phyloP scores from a whole-genome alignment of 2,329 filamentous ascomycete genomes.

The Aspergillus glaucus region DNA sequence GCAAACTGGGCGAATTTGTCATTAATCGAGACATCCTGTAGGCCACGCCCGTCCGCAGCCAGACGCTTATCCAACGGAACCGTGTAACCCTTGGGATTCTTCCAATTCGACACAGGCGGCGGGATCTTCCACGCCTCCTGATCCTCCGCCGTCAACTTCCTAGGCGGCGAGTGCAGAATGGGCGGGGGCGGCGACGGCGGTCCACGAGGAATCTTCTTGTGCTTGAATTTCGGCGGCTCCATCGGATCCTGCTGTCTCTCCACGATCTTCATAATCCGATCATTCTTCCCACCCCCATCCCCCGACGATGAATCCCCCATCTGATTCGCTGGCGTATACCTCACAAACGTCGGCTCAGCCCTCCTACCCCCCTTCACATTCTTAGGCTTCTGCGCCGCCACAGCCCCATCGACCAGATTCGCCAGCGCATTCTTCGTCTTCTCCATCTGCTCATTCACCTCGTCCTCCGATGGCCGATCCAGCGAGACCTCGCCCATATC shows the following conservation, averaged over 20 bases:
- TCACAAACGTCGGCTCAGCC: constrained; percentile 84
- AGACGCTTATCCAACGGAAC: constrained; percentile 92
- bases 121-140: constrained; percentile 94
- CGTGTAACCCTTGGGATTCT: constrained; percentile 97
- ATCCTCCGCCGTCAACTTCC: constrained; percentile 93
- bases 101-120: constrained; percentile 94
- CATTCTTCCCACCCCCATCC: constrained; percentile 73
- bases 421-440: constrained; percentile 82
- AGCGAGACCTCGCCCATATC: constrained; percentile 88
- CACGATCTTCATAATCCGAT: constrained; percentile 97
- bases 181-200: constrained; percentile 89
- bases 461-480: constrained; percentile 74
- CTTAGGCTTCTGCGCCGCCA: constrained; percentile 91
- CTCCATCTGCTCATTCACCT: constrained; percentile 77
- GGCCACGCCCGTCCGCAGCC: constrained; percentile 81
- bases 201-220: constrained; percentile 94
- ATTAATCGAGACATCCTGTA: constrained; percentile 94
- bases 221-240: constrained; percentile 97
- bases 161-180: constrained; percentile 87
- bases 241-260: constrained; percentile 89
- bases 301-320: constrained; percentile 77
- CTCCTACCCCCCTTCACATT: constrained; percentile 76
- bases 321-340: constrained; percentile 92
- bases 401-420: constrained; percentile 73
- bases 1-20: constrained; percentile 97